These are phyloP conservation scores for Sugiyamaella grinbergsii DNA, from an alignment of 1,139 yeast species.

Conservation along the genomic window DNA sequence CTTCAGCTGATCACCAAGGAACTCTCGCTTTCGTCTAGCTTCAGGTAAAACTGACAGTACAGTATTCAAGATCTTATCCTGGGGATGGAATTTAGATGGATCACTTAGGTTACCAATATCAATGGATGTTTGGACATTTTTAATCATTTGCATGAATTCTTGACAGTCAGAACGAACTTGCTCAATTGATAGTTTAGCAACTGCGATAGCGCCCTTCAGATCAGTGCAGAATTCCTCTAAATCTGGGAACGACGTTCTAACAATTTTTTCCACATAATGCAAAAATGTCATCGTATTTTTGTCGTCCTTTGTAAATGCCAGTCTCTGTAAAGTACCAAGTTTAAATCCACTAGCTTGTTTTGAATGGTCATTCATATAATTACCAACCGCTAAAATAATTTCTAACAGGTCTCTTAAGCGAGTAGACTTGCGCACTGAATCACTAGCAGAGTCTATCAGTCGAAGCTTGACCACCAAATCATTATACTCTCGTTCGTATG, in stretches of 20 bases:
- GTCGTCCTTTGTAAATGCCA: constrained; percentile 83
- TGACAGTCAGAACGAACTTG: constrained; percentile 71
- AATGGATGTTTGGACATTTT: constrained; percentile 57
- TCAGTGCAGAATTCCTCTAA: constrained; percentile 77
- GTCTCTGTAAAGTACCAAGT: constrained; percentile 75
- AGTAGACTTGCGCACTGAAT: constrained; percentile 61
- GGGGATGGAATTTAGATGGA: constrained; percentile 67
- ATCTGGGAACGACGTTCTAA: constrained; percentile 77
- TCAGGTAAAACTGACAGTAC: constrained; percentile 56
- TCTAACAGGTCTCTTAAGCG: constrained; percentile 68
- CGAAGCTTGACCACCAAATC: constrained; percentile 67
- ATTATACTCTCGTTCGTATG: constrained; percentile 72
- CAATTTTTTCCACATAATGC: constrained; percentile 81
- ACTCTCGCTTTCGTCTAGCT: constrained; percentile 63
- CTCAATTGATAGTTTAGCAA: constrained; percentile 72
- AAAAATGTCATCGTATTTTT: constrained; percentile 77
- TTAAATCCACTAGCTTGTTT: constrained; percentile 85
- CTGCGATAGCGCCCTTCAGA: constrained; percentile 58
- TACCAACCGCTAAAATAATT: constrained; percentile 82
- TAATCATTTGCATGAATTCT: constrained; percentile 59
- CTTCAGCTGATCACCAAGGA: constrained; percentile 58
- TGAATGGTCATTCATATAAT: constrained; percentile 84
- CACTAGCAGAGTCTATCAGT: constrained; percentile 66
- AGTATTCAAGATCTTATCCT: constrained; percentile 61
- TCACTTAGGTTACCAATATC: constrained; percentile 77